Evolutionary conservation across 106 monocot species (phyloP), one percentile per base, ranked within the genome.

Genomic region (Dioscorea dumetorum): DNA sequence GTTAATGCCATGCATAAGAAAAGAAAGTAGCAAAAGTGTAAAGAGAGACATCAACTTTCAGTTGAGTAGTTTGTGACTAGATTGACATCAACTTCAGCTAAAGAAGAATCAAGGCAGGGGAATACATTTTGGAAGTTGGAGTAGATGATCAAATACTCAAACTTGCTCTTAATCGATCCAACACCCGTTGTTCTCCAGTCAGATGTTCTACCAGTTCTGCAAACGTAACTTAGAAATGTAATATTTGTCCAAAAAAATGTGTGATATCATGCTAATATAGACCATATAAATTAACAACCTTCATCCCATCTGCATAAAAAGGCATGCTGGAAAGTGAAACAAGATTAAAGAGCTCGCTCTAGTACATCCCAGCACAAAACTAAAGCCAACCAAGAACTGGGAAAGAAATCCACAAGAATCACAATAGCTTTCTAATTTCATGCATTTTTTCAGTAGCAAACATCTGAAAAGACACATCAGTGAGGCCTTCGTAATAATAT

Each of bases 161-260:
- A 34, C 49, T 50, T 15, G n/a, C 22, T 59, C 63, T 58, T 20
- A 73, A 64, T 60, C 48, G 49, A 33, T 76, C 78, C 72, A 84
- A 48, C 49, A 81, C 58, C 60, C 28, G 22, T 50, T 51, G 60
- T 58, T 81, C 53, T 68, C 88, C 81, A 54, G 88, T 88, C 48
- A 84, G 74, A 28, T 50, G 34, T 62, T 79, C 65, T 23, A 88
- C 84, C 73, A 88, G 67, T n/a, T 73, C 88, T 88, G 54, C 21
- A 60, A 64, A 52, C 28, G 3, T 28, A 3, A 28, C 28, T 28
- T 28, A 28, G 28, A 28, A 28, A 28, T 28, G 28, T 28, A 28
- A 28, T 28, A 28, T 20, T 2, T 4, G 17, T 32, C 9, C 31
- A n/a, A 62, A 21, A 70, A 35, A 69, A 33, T 2, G 12, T 13